Conservation (phyloP, 164 flowering plant species). For the Vitis riparia region DNA sequence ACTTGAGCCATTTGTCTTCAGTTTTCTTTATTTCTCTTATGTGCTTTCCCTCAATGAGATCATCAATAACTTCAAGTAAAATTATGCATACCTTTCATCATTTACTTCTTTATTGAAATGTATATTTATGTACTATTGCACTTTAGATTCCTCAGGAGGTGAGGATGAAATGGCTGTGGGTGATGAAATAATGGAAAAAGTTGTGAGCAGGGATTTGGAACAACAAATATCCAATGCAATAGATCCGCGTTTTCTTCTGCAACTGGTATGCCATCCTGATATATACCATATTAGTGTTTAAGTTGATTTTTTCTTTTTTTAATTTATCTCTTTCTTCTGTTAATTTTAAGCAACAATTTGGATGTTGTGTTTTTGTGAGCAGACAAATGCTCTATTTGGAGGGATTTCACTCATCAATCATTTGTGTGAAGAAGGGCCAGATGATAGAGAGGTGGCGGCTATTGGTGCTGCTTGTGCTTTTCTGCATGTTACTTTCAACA, state of each 20-base stretch:
- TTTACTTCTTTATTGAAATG: slow-evolving; percentile 9
- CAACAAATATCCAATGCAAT: slow-evolving; percentile 71
- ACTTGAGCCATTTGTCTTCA: background rate
- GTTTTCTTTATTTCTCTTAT: background rate
- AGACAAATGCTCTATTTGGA: slow-evolving; percentile 73
- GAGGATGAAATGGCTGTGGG: slow-evolving; percentile 67
- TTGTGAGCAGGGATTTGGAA: slow-evolving; percentile 45
- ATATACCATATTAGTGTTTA: background rate
- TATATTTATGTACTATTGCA: slow-evolving; percentile 1
- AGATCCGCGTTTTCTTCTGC: slow-evolving; percentile 77
- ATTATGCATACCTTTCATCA: background rate
- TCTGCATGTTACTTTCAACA: slow-evolving; percentile 71
- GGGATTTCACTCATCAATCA: slow-evolving; percentile 37
- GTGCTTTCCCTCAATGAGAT: background rate
- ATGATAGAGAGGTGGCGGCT: slow-evolving; percentile 64
- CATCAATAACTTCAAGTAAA: background rate
- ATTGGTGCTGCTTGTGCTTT: slow-evolving; percentile 86
- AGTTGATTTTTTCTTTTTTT: background rate
- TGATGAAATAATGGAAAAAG: slow-evolving; percentile 41
- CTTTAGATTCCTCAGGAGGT: slow-evolving; percentile 36
- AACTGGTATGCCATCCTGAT: slow-evolving; percentile 54
- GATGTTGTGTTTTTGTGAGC: slow-evolving; percentile 16
- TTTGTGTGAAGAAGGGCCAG: slow-evolving; percentile 32
- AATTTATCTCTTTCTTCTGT: slow-evolving; percentile 1
- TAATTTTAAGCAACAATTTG: background rate